phyloP scores from a whole-genome alignment of 1,139 yeast species.

The Geotrichum carabidarum region DNA sequence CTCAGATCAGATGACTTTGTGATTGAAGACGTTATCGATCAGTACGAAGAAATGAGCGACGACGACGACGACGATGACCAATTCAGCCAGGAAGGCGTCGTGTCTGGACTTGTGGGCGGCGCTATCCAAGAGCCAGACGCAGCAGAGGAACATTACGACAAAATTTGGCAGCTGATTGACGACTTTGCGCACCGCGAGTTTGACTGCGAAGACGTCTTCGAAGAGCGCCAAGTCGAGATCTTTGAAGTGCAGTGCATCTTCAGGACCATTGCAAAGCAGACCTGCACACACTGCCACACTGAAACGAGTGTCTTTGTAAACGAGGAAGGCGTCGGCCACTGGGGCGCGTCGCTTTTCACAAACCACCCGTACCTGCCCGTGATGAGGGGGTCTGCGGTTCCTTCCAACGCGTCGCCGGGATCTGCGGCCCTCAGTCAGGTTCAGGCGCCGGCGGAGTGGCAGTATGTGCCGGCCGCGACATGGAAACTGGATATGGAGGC shows the following conservation, averaged over 20 bases:
- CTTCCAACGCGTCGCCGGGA: background rate
- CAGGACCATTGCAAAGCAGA: background rate
- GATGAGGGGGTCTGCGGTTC: background rate
- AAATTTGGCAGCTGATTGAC: conserved; percentile 38
- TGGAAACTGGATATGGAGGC: conserved; percentile 33
- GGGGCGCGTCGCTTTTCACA: background rate
- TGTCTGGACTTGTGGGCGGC: background rate
- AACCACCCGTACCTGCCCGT: background rate
- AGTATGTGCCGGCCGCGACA: conserved; percentile 20
- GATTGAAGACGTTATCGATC: background rate
- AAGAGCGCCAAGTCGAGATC: conserved; percentile 51
- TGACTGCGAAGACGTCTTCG: conserved; percentile 32
- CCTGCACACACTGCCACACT: background rate
- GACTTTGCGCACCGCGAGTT: conserved; percentile 38
- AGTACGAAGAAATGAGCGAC: background rate
- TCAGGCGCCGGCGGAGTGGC: conserved; percentile 32
- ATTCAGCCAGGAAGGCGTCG: background rate
- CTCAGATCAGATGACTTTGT: background rate
- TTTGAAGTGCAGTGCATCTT: conserved; percentile 56
- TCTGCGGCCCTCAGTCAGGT: conserved; percentile 22
- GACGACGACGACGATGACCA: background rate
- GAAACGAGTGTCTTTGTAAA: background rate
- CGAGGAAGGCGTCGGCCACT: background rate
- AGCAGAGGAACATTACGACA: background rate
- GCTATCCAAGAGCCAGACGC: background rate